Evolutionary conservation across 495 filamentous ascomycete species (phyloP).

Genomic region (Aspergillus conjunctus): DNA sequence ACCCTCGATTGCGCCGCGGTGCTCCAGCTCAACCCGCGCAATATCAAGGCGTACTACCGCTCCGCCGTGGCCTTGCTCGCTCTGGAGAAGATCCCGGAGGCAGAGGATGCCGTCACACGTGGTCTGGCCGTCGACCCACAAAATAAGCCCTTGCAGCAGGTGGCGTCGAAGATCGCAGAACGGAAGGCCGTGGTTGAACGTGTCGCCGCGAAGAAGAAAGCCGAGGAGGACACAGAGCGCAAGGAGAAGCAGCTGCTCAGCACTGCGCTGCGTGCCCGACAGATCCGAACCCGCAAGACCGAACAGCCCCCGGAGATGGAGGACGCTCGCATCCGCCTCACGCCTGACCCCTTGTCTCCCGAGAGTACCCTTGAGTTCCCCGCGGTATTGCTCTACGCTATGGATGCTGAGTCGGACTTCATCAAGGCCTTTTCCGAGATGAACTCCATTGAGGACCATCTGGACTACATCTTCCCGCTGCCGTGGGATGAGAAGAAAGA

Average conservation of each 20-base stretch:
- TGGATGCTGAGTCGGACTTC: constrained; percentile 80
- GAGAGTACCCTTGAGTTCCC: constrained; percentile 74
- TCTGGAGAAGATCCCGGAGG: constrained; percentile 71
- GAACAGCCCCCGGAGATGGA: constrained; percentile 80
- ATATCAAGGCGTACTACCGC: constrained; percentile 89
- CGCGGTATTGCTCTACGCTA: constrained; percentile 78
- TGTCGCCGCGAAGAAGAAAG: constrained; percentile 41
- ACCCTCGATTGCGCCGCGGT: constrained; percentile 80
- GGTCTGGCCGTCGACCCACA: constrained; percentile 69
- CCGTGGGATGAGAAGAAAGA: constrained; percentile 80
- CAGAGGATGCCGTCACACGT: constrained; percentile 69
- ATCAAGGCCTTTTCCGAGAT: constrained; percentile 81
- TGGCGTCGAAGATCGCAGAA: constrained; percentile 57
- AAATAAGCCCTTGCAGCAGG: constrained; percentile 58
- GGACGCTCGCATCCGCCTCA: constrained; percentile 66
- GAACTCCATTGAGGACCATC: constrained; percentile 66
- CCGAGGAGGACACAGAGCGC: constrained; percentile 54
- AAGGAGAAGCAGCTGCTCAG: constrained; percentile 61
- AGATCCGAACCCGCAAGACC: constrained; percentile 66
- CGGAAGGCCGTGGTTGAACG: constrained; percentile 44
- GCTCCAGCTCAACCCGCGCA: constrained; percentile 71
- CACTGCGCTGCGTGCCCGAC: constrained; percentile 73
- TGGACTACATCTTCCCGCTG: constrained; percentile 76
- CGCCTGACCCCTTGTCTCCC: constrained; percentile 72
- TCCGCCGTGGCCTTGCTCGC: constrained; percentile 73